Conservation (phyloP, 2,329 filamentous ascomycete genomes). For the Phialophora chinensis region DNA sequence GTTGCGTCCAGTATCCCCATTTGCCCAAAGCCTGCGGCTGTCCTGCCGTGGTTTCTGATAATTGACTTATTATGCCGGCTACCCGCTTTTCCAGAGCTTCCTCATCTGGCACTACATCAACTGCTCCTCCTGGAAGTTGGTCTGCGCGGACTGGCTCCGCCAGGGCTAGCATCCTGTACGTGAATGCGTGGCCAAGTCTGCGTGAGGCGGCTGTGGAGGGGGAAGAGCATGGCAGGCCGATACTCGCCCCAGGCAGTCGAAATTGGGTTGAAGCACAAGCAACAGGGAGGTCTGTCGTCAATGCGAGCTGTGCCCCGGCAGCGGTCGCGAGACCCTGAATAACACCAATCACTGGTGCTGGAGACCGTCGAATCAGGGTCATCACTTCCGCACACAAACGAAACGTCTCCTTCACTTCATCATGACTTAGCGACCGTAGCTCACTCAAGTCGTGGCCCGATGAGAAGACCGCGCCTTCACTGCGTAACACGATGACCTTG, state of each 20-base stretch:
- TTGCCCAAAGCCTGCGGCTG: constrained; percentile 39
- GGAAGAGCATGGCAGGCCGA: constrained; percentile 39
- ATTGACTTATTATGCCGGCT: constrained; percentile 30
- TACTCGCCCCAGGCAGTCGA: constrained; percentile 36
- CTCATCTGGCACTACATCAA: constrained; percentile 35
- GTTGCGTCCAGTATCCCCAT: constrained; percentile 39
- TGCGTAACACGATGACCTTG: constrained; percentile 37
- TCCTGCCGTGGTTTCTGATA: constrained; percentile 32
- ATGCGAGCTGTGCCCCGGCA: constrained; percentile 37
- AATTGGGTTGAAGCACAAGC: constrained; percentile 35
- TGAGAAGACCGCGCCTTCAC: constrained; percentile 38
- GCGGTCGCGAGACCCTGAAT: constrained; percentile 39
- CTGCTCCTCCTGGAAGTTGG: constrained; percentile 35
- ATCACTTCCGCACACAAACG: constrained; percentile 39
- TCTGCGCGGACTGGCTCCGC: constrained; percentile 36
- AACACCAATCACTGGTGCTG: constrained; percentile 38
- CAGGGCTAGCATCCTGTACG: constrained; percentile 38
- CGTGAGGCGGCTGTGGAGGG: constrained; percentile 37
- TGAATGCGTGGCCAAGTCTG: constrained; percentile 36
- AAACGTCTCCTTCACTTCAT: constrained; percentile 40
- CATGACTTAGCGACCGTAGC: constrained; percentile 34
- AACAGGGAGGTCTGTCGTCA: constrained; percentile 38
- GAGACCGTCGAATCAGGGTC: constrained; percentile 37
- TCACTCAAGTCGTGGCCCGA: constrained; percentile 39
- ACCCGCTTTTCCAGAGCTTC: constrained; percentile 34